These are phyloP conservation scores for Monoraphidium neglectum DNA, from an alignment of 139 green algal genomes.

Conservation along the genomic window DNA sequence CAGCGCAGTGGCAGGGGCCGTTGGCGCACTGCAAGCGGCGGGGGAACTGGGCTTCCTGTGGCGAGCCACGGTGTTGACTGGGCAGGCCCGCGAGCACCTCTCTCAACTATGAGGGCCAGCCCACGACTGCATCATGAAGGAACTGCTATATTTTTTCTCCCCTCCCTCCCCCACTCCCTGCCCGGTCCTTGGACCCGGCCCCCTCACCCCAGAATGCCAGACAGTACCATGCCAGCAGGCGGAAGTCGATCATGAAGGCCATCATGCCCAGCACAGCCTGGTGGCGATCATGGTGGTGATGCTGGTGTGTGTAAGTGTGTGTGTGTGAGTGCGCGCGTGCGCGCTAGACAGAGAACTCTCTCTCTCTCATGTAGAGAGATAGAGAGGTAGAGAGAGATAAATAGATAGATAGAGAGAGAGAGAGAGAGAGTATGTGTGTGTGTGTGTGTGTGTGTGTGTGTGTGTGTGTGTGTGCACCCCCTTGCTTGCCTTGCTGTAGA, in stretches of 20 bases:
- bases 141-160: too few relatives aligned
- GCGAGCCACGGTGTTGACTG: too few relatives aligned
- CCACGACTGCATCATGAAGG: too few relatives aligned
- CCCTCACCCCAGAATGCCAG: too few relatives aligned
- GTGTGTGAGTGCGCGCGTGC: background rate
- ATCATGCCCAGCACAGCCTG: background rate
- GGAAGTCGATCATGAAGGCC: background rate
- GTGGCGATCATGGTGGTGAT: background rate
- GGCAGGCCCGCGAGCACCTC: too few relatives aligned
- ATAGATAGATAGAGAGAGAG: background rate
- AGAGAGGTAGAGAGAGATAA: background rate
- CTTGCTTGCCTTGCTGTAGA: constrained; percentile 1
- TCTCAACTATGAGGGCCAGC: too few relatives aligned
- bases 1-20: too few relatives aligned
- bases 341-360: background rate
- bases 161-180: too few relatives aligned
- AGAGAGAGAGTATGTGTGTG: background rate
- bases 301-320: background rate
- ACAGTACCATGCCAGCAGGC: background rate
- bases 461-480: background rate
- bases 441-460: background rate
- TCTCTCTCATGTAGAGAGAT: constrained; percentile 1
- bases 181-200: too few relatives aligned
- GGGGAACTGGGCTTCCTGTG: too few relatives aligned
- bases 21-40: too few relatives aligned